Base-by-base conservation (phyloP, 1,284 basidiomycete species). In the Tylopilus orsonianus region DNA sequence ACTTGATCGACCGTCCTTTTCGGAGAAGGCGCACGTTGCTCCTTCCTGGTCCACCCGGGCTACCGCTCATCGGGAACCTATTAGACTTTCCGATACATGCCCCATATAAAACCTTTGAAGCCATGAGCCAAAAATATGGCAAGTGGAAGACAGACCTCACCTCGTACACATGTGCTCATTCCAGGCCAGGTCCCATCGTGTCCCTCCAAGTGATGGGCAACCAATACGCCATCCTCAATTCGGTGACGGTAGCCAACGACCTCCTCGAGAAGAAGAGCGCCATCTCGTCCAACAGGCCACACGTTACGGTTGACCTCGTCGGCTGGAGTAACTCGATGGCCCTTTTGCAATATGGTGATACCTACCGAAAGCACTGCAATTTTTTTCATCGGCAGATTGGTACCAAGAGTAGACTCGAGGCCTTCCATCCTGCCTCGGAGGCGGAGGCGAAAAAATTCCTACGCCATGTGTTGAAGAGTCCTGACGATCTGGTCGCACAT, bases 81-180 rank as follows among this genome's bases (percentile, higher is more conserved):
- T 53, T 70, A 16, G 70, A 76, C 44, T 62, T 77, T 58, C 73
- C 73, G 0, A 56, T 51, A 2, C 48, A 62, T 33, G 64, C 60
- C 20, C 68, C 71, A 13, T 77, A 75, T 70, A 60, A 72, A 36
- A 67, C 67, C 0, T 75, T 73, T 40, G 65, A 67, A 2, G 57
- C 73, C 36, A 78, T 75, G 78, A 66, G 70, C 22, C 50, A 63
- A 27, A 66, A 66, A 60, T 75, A 64, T 39, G 74, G 75, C 70
- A 56, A 22, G 67, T 72, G 16, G 13, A 4, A 66, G 64, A 44
- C 49, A 68, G 1, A 52, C 67, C 34, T 66, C 64, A 9, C 51
- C 69, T 13, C 22, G 53, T 68, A 13, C 48, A 69, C 7, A 0
- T 64, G 0, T 56, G 3, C 50, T 61, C n/a, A 59, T 59, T 62